Percentiles rank a stretch among this genome's conserved stretches.
Conservation (phyloP, 768 basidiomycete species). For the Pulveroboletus sp. region DNA sequence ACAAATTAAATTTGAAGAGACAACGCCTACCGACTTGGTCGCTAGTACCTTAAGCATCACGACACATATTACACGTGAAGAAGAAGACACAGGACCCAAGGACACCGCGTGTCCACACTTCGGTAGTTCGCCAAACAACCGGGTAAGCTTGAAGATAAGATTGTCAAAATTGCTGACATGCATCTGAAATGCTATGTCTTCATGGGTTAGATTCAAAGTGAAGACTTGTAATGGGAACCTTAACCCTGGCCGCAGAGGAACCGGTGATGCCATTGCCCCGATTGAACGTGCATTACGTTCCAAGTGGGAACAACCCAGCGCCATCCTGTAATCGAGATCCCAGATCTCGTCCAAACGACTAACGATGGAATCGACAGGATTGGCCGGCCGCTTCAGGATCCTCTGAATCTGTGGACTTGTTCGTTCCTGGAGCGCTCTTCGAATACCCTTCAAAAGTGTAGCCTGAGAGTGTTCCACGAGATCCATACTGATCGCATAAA, state of each 20-base stretch:
- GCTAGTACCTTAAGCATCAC: slow-evolving; percentile 28
- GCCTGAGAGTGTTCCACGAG: slow-evolving; percentile 10
- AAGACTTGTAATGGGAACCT: slow-evolving; percentile 15
- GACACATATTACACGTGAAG: slow-evolving; percentile 30
- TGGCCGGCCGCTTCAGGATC: slow-evolving; percentile 9
- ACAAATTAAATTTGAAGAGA: slow-evolving; percentile 23
- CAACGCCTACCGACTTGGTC: slow-evolving; percentile 27
- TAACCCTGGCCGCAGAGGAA: slow-evolving; percentile 11
- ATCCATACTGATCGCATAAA: slow-evolving; percentile 7
- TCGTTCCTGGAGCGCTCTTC: slow-evolving; percentile 10
- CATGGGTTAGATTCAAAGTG: slow-evolving; percentile 11
- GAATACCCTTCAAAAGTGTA: background rate
- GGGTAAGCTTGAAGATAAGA: slow-evolving; percentile 14
- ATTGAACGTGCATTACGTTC: background rate
- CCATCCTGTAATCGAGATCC: slow-evolving; percentile 20
- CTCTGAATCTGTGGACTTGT: slow-evolving; percentile 12
- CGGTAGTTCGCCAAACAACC: slow-evolving; percentile 20
- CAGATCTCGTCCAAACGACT: slow-evolving; percentile 17
- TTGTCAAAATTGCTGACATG: slow-evolving; percentile 19
- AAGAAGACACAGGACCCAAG: slow-evolving; percentile 17
- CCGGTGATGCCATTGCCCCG: slow-evolving; percentile 3
- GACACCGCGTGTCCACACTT: slow-evolving; percentile 26
- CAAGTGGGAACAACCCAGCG: slow-evolving; percentile 2
- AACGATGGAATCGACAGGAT: slow-evolving; percentile 19
- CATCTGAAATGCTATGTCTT: slow-evolving; percentile 14